These are phyloP conservation scores for Fraxinus quadrangulata DNA, from an alignment of 257 asterid species.

Conservation along the genomic window DNA sequence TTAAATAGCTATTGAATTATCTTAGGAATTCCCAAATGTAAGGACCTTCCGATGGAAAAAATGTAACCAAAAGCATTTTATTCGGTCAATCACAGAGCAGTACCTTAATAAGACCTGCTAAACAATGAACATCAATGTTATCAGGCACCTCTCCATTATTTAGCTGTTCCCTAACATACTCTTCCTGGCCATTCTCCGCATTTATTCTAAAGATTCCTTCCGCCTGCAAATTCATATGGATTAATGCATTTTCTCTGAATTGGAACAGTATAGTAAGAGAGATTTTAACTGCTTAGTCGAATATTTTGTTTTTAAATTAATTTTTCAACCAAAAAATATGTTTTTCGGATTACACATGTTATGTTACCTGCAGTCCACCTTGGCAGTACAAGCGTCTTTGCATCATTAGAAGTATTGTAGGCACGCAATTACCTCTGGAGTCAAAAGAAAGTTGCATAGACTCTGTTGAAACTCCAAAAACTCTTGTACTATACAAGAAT, in stretches of 20 bases:
- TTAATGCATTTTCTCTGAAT: neutral
- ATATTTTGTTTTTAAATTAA: neutral
- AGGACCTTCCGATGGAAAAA: neutral
- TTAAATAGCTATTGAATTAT: neutral
- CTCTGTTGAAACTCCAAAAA: slow-evolving; percentile 89
- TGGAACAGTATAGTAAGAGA: neutral
- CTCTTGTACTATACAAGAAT: slow-evolving; percentile 57
- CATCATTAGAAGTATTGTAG: slow-evolving; percentile 88
- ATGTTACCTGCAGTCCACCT: slow-evolving; percentile 80
- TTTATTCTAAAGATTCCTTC: slow-evolving; percentile 52
- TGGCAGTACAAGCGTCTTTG: slow-evolving; percentile 72
- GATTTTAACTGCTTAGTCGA: neutral
- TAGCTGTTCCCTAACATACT: slow-evolving; percentile 40
- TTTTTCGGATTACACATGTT: neutral
- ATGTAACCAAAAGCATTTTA: neutral
- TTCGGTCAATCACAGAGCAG: neutral
- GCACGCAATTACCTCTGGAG: slow-evolving; percentile 83
- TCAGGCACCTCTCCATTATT: slow-evolving; percentile 39
- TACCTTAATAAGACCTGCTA: slow-evolving; percentile 52
- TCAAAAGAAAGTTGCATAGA: slow-evolving; percentile 95
- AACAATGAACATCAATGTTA: slow-evolving; percentile 45
- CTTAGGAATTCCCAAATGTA: neutral
- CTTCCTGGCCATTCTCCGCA: slow-evolving; percentile 44
- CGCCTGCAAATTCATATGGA: slow-evolving; percentile 27
- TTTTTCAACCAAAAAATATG: neutral